A percentile compares a stretch with the other conserved stretches of the same genome.
Conservation (phyloP, 1,139 yeast species). For the Protomyces gravidus region DNA sequence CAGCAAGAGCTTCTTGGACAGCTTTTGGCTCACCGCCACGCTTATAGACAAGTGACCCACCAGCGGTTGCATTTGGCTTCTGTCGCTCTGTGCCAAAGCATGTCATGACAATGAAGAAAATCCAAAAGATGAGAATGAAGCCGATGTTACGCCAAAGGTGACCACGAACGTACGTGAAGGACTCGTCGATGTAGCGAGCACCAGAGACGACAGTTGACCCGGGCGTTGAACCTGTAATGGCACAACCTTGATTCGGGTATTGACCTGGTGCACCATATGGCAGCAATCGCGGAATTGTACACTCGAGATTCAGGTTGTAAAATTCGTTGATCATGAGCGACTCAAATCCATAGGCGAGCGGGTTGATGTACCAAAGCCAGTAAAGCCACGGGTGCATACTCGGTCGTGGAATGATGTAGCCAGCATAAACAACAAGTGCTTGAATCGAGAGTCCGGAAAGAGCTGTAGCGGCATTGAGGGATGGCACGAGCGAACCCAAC, state of each 20-base stretch:
- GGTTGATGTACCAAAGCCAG: conserved; percentile 64
- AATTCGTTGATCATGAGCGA: conserved; percentile 63
- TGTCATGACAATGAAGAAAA: conserved; percentile 55
- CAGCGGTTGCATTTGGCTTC: conserved; percentile 67
- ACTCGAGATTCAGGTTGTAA: conserved; percentile 46
- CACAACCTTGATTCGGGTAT: conserved; percentile 43
- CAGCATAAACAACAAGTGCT: conserved; percentile 63
- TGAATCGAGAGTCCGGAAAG: conserved; percentile 63
- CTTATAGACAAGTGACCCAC: conserved; percentile 76
- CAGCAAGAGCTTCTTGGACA: conserved; percentile 29
- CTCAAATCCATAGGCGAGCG: conserved; percentile 65
- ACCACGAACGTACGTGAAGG: conserved; percentile 45
- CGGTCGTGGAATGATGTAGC: conserved; percentile 65
- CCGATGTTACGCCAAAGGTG: conserved; percentile 69
- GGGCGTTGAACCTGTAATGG: conserved; percentile 48
- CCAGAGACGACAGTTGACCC: conserved; percentile 50
- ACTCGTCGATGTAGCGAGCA: conserved; percentile 45
- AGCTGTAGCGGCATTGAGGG: conserved; percentile 64
- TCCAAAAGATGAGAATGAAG: conserved; percentile 51
- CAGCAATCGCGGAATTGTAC: conserved; percentile 44
- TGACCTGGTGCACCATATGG: conserved; percentile 53
- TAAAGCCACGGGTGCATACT: conserved; percentile 63
- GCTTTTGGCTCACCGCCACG: conserved; percentile 41
- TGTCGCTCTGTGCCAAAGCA: conserved; percentile 46
- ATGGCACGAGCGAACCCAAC: conserved; percentile 59